Evolutionary conservation across 108 stramenopile genomes (phyloP), one percentile per base, ranked within the genome.

Genomic region (Cyclotella baltica): DNA sequence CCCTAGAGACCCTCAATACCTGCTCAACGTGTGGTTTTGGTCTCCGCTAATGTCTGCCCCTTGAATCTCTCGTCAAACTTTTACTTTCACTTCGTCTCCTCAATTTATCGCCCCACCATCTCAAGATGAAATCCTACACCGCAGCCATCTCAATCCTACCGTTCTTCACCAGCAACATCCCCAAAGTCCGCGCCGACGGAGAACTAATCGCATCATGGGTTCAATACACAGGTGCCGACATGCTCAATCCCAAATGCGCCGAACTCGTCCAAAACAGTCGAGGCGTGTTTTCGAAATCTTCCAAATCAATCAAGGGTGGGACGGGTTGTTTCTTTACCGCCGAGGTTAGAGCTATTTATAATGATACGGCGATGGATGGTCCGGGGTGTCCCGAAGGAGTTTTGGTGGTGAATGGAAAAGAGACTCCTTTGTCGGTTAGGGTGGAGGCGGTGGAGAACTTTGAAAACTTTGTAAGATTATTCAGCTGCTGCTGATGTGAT

Each of bases 171-270:
- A 43, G 40, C 40, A 43, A 43, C 40, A 43, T 43, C 40, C 13
- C 6, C 13, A 43, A 6, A 6, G 40, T 43, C 13, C 40, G 40
- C 40, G 52, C 52, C n/a, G n/a, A 53, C n/a, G 52, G 52, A 19
- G 52, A 53, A 20, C 52, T 53, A 13, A 15, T 53, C 20, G 52
- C 52, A 53, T 53, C 52, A 53, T 53, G 52, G n/a, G 52, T 53
- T 15, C 52, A 53, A 19, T 53, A n/a, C 52, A 53, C 52, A 15
- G 52, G 52, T 13, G 52, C 52, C 4, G 52, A 20, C 52, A 53
- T 53, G 52, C 52, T 53, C 52, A 15, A 20, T 4, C 52, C 52
- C 4, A 19, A 53, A 20, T 53, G 52, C n/a, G 20, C 4, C 4
- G 52, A 53, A n/a, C 52, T 53, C 52, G n/a, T 53, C 13, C 52